These are phyloP conservation scores for Exophiala spinifera DNA, from an alignment of 2,329 filamentous ascomycete genomes.

Conservation along the genomic window DNA sequence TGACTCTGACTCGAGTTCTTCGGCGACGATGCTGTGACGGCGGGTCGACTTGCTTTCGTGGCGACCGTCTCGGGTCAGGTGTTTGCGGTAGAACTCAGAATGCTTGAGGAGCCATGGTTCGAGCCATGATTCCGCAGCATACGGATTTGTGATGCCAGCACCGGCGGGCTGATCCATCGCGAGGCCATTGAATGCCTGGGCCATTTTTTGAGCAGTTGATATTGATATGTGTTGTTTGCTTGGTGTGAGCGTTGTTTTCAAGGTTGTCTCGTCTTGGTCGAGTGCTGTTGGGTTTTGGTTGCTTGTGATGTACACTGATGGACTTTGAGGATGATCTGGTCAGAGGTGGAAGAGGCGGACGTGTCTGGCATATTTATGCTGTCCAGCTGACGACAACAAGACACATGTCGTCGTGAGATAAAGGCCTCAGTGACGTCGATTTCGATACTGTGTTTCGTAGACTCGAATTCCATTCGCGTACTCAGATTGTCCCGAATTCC, in stretches of 20 bases:
- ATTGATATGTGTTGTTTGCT: not conserved
- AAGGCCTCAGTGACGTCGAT: slow-evolving; percentile 16
- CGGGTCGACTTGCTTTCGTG: slow-evolving; percentile 21
- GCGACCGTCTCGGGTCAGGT: slow-evolving; percentile 20
- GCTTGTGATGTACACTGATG: not conserved
- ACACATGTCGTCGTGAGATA: not conserved
- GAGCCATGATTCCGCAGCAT: slow-evolving; percentile 26
- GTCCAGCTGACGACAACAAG: slow-evolving; percentile 1
- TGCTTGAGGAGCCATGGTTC: slow-evolving; percentile 28
- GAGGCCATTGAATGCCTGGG: slow-evolving; percentile 21
- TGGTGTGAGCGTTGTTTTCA: not conserved
- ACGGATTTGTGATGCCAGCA: slow-evolving; percentile 14
- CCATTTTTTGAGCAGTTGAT: slow-evolving; percentile 15
- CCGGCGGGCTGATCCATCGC: slow-evolving; percentile 25
- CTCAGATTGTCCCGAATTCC: not conserved
- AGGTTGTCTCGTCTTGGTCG: not conserved
- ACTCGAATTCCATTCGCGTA: slow-evolving; percentile 7
- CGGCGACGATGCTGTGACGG: slow-evolving; percentile 20
- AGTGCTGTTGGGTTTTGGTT: not conserved
- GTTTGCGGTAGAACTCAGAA: slow-evolving; percentile 26
- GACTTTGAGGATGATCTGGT: not conserved
- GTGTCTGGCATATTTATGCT: slow-evolving; percentile 16
- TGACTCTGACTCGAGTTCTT: slow-evolving; percentile 21
- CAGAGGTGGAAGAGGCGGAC: slow-evolving; percentile 1
- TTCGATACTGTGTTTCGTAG: not conserved